These are phyloP conservation scores for Saccharomycopsis fermentans DNA, from an alignment of 805 yeast species.

Conservation along the genomic window DNA sequence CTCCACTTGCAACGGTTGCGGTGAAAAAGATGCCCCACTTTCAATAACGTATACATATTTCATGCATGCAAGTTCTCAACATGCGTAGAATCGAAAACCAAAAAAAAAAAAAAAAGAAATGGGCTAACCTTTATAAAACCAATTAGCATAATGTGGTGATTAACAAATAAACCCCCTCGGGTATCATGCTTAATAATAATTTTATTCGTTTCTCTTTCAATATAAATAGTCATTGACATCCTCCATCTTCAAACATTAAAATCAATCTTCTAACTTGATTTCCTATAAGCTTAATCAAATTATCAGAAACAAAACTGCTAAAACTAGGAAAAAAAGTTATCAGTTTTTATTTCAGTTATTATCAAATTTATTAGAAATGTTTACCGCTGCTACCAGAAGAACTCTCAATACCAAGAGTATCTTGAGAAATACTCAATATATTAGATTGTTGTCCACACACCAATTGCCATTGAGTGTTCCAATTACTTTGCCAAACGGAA, in stretches of 20 bases:
- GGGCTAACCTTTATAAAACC: no score
- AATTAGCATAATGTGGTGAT: no score
- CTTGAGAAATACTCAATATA: neutral
- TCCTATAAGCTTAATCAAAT: no score
- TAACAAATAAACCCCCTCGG: no score
- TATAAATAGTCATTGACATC: no score
- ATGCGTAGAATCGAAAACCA: neutral
- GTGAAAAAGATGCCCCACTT: neutral
- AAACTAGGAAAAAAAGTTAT: no score
- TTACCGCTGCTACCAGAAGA: neutral
- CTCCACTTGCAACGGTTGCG: neutral
- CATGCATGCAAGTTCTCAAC: neutral
- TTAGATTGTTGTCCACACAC: constrained; percentile 18
- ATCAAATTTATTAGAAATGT: neutral
- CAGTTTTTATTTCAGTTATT: neutral
- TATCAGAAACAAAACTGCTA: no score
- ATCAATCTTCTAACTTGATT: no score
- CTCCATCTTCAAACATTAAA: no score
- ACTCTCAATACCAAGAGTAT: neutral
- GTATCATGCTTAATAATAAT: no score
- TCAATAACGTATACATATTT: neutral
- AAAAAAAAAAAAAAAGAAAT: neutral
- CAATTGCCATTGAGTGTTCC: constrained; percentile 36
- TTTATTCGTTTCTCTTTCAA: no score
- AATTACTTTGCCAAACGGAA: constrained; percentile 64